phyloP scores from a whole-genome alignment of 495 filamentous ascomycete genomes.

The Aspergillus taichungensis region DNA sequence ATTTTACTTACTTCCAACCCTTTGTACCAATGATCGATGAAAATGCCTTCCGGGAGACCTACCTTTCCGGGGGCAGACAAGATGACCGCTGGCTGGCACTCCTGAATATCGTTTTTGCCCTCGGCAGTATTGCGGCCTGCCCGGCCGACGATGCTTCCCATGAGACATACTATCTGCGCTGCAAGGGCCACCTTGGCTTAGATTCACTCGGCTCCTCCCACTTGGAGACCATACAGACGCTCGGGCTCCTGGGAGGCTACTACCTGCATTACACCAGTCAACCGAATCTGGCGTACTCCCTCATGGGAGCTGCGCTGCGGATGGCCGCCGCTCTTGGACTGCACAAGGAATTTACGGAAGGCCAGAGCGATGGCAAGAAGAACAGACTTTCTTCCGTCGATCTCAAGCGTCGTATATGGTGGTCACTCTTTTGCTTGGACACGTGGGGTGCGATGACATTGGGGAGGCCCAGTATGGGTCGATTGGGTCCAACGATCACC shows the following conservation, averaged over 20 bases:
- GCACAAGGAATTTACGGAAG: constrained; percentile 55
- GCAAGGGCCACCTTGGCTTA: constrained; percentile 58
- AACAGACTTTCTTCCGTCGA: constrained; percentile 34
- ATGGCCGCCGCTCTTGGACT: constrained; percentile 50
- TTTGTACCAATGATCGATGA: constrained; percentile 75
- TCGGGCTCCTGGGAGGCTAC: constrained; percentile 64
- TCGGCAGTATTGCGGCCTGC: constrained; percentile 63
- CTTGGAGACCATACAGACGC: constrained; percentile 61
- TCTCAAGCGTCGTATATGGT: constrained; percentile 66
- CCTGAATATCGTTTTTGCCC: constrained; percentile 72
- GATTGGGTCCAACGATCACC: constrained; percentile 65
- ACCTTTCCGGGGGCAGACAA: constrained; percentile 53
- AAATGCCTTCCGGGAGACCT: constrained; percentile 62
- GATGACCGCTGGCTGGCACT: constrained; percentile 69
- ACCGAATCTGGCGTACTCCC: constrained; percentile 57
- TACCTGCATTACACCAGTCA: constrained; percentile 75
- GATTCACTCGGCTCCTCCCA: constrained; percentile 49
- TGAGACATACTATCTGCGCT: constrained; percentile 61
- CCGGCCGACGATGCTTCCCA: constrained; percentile 65
- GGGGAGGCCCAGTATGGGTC: constrained; percentile 68
- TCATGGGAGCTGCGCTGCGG: constrained; percentile 34
- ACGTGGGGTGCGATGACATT: constrained; percentile 70
- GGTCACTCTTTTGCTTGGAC: constrained; percentile 72
- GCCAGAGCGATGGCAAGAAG: constrained; percentile 30
- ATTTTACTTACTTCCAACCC: constrained; percentile 67